phyloP scores from a whole-genome alignment of 345 rosid genomes.

The Syzygium aromaticum region DNA sequence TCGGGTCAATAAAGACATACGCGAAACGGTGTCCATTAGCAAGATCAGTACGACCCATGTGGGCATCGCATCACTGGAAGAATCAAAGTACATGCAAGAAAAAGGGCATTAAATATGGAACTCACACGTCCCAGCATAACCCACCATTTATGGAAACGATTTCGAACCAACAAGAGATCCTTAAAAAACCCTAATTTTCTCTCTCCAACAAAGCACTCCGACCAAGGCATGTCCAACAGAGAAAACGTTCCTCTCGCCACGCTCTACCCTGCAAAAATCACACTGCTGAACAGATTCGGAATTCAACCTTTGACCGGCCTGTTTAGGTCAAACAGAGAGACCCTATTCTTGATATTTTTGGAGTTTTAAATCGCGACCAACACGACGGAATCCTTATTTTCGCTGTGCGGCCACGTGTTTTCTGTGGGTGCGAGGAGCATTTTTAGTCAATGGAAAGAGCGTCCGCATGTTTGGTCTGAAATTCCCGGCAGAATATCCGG shows the following conservation, averaged over 20 bases:
- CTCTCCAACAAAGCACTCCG: neutral
- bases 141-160: neutral
- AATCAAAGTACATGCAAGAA: neutral
- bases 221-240: neutral
- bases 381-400: neutral
- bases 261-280: neutral
- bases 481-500: constrained; percentile 3
- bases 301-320: neutral
- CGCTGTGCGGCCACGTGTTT: neutral
- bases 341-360: neutral
- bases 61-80: neutral
- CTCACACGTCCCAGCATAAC: neutral
- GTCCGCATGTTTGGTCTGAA: neutral
- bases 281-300: neutral
- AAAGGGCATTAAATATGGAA: neutral
- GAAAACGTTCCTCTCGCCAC: neutral
- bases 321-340: neutral
- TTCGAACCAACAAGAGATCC: neutral
- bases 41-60: neutral
- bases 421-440: neutral
- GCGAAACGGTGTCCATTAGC: neutral
- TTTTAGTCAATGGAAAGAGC: neutral
- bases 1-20: neutral
- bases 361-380: neutral
- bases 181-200: neutral